Evolutionary conservation across 257 asterid genomes (phyloP), one percentile per base, ranked within the genome.

Genomic region (Datura wrightii): DNA sequence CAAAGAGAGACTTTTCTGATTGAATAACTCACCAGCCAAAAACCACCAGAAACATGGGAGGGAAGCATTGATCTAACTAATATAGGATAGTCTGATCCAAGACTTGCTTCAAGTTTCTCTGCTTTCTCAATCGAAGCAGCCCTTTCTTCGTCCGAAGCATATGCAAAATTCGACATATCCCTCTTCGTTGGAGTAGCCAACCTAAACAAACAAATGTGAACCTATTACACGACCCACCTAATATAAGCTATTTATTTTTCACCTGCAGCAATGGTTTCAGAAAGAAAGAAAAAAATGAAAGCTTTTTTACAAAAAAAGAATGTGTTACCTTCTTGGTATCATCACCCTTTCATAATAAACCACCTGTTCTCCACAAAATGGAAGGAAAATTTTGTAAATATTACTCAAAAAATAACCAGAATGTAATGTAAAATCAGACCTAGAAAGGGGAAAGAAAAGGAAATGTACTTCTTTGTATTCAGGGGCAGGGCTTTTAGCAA

Each of bases 21-120:
- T 44, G 39, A 41, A n/a, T 18, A 44, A 14, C 91, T 90, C 79
- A 96, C 99, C 97, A 96, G 93, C 98, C 99, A 96, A 86, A 94
- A 96, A 8, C 99, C 97, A 55, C 99, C 98, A 82, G 97, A 92
- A 42, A 96, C 99, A 85, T 96, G 98, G 69, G 99, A 96, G 19
- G 93, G 99, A 56, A 94, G 98, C 98, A 96, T 94, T 44, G 98
- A 84, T 79, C 89, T 92, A 62, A 93, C 92, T 69, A 96, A 93
- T 1, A 89, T 41, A 6, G 95, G 98, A 59, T 86, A 67, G 16
- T 84, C 90, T 42, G 91, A 79, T 39, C 91, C 97, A 42, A 96
- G 86, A 80, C 79, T 85, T 41, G 91, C 85, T 84, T 93, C 96
- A 41, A 89, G 58, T 60, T 92, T 91, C 89, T 93, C 92, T 3